Conservation (phyloP, 768 basidiomycete species). For the Ramaria sp. region DNA sequence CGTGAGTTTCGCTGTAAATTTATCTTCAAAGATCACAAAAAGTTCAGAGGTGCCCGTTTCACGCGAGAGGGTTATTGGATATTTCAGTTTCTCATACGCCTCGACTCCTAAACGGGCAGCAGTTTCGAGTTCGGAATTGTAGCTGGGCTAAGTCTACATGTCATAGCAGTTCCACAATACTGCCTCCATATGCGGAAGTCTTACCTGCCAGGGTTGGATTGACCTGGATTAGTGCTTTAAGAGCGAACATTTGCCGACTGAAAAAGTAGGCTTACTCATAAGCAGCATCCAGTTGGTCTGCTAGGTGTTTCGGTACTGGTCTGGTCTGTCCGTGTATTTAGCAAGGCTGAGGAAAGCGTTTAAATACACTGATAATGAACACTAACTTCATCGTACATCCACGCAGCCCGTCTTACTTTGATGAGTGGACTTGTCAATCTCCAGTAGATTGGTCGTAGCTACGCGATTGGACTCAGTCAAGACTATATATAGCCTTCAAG, state of each 20-base stretch:
- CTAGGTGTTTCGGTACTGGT: conserved; percentile 26
- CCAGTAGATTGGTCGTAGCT: conserved; percentile 30
- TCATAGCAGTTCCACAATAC: neutral
- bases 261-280: conserved; percentile 17
- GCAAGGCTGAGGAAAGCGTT: neutral
- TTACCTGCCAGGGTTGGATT: conserved; percentile 3
- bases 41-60: neutral
- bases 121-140: conserved; percentile 26
- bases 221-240: neutral
- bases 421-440: conserved; percentile 24
- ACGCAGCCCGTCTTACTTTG: conserved; percentile 25
- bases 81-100: conserved; percentile 28
- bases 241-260: neutral
- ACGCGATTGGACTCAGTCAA: neutral
- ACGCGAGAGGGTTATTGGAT: conserved; percentile 13
- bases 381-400: conserved; percentile 27
- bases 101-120: conserved; percentile 22
- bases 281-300: conserved; percentile 26
- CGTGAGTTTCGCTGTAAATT: conserved; percentile 21
- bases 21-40: conserved; percentile 28
- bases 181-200: conserved; percentile 8
- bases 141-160: conserved; percentile 10
- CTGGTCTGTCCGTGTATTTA: conserved; percentile 15
- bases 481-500: neutral
- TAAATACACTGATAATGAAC: neutral